These are phyloP conservation scores for Ustilago loliicola DNA, from an alignment of 1,284 basidiomycete species.

Conservation along the genomic window DNA sequence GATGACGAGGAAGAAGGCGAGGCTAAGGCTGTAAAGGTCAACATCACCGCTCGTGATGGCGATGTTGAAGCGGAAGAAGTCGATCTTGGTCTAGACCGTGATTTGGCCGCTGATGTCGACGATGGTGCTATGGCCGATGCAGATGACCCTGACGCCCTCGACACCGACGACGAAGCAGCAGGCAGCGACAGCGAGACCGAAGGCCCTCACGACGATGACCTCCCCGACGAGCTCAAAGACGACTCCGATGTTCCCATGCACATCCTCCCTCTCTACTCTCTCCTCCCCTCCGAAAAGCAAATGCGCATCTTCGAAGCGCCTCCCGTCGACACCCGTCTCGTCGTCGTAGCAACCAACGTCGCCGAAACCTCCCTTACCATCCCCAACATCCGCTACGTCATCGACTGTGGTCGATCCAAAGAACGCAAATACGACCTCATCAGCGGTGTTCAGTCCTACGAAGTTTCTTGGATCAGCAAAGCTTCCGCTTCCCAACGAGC, in stretches of 20 bases:
- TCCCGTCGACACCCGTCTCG: constrained; percentile 77
- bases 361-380: constrained; percentile 85
- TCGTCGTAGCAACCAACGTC: constrained; percentile 82
- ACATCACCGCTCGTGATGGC: constrained; percentile 43
- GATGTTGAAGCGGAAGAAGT: constrained; percentile 85
- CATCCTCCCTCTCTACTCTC: constrained; percentile 81
- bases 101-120: constrained; percentile 73
- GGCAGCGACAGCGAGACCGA: constrained; percentile 34
- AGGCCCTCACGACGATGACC: constrained; percentile 52
- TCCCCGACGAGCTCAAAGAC: constrained; percentile 57
- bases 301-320: constrained; percentile 80
- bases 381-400: constrained; percentile 81
- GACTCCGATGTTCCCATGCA: constrained; percentile 72
- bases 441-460: constrained; percentile 80
- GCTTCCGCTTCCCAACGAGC: constrained; percentile 81
- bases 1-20: constrained; percentile 24
- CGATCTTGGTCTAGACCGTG: constrained; percentile 76
- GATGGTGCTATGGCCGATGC: constrained; percentile 69
- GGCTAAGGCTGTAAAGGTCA: constrained; percentile 43
- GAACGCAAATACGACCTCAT: constrained; percentile 80
- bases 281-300: constrained; percentile 80
- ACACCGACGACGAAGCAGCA: constrained; percentile 56
- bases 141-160: constrained; percentile 71
- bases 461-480: constrained; percentile 82
- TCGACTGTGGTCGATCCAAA: constrained; percentile 82